Percentiles rank a stretch among this genome's conserved stretches.
phyloP scores from a whole-genome alignment of 2,329 filamentous ascomycete genomes.

The Xylaria sp. region DNA sequence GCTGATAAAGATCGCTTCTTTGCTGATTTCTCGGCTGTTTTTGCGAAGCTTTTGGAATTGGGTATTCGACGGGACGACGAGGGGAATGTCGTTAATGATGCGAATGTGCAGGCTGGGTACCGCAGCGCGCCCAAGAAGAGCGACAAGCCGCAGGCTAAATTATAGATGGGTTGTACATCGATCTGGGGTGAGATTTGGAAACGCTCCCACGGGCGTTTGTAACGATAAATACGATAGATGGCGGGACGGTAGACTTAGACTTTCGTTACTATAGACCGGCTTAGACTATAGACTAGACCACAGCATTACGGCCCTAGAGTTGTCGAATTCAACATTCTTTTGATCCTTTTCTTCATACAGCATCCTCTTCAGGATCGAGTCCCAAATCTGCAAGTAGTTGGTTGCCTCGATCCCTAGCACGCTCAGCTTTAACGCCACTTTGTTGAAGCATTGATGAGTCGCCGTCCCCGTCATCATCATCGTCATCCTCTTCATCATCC shows the following conservation, averaged over 20 bases:
- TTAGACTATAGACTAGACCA: constrained; percentile 31
- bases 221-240: constrained; percentile 14
- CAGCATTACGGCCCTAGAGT: background rate
- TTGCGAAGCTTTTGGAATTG: constrained; percentile 69
- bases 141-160: constrained; percentile 48
- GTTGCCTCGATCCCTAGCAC: constrained; percentile 34
- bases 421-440: constrained; percentile 40
- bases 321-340: background rate
- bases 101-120: constrained; percentile 62
- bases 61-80: constrained; percentile 65
- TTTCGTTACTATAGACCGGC: constrained; percentile 17
- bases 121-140: constrained; percentile 48
- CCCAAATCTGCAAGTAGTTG: constrained; percentile 31
- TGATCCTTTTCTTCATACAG: background rate
- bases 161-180: constrained; percentile 43
- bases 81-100: constrained; percentile 64
- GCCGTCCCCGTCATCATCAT: constrained; percentile 44
- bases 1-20: constrained; percentile 71
- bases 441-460: constrained; percentile 39
- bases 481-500: constrained; percentile 47
- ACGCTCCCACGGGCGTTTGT: constrained; percentile 7
- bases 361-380: constrained; percentile 18
- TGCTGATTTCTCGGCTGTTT: constrained; percentile 66
- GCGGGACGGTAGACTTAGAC: constrained; percentile 14
- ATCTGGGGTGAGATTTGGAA: constrained; percentile 5